Evolutionary conservation across 495 filamentous ascomycete species (phyloP).

Genomic region (Xylaria palmicola): DNA sequence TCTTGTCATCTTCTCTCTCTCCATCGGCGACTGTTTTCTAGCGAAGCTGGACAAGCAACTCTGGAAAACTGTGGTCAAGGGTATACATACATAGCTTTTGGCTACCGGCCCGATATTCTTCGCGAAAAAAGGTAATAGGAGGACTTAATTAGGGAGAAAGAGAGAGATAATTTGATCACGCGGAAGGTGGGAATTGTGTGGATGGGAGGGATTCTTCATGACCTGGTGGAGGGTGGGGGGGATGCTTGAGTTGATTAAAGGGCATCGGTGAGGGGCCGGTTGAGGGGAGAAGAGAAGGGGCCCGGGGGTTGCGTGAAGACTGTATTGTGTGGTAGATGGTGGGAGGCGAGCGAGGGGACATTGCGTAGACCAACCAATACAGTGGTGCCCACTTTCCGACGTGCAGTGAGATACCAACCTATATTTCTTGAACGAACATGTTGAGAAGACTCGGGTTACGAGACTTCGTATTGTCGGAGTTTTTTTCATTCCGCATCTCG

Average conservation of each 20-base stretch:
- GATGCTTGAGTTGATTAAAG: not conserved
- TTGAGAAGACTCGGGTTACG: too few species aligned
- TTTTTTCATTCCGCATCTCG: too few species aligned
- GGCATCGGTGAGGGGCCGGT: not conserved
- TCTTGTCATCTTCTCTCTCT: constrained; percentile 6
- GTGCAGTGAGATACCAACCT: too few species aligned
- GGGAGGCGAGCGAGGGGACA: not conserved
- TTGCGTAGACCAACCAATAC: not conserved
- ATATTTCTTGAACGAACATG: too few species aligned
- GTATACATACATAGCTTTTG: constrained; percentile 12
- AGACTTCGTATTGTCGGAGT: too few species aligned
- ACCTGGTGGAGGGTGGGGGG: not conserved
- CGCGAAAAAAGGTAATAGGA: not conserved
- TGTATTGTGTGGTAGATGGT: not conserved
- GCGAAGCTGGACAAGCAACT: constrained; percentile 9
- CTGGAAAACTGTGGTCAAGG: constrained; percentile 7
- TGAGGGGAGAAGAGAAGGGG: not conserved
- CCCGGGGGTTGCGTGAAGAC: not conserved
- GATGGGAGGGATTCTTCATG: not conserved
- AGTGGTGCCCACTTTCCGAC: not conserved
- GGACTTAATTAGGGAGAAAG: constrained; percentile 1
- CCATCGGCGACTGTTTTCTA: not conserved
- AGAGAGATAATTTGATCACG: not conserved
- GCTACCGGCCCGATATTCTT: constrained; percentile 4
- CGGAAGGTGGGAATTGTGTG: not conserved